Evolutionary conservation across 2,329 filamentous ascomycete species (phyloP), one percentile per base, ranked within the genome.

Genomic region (Cadophora sp.): DNA sequence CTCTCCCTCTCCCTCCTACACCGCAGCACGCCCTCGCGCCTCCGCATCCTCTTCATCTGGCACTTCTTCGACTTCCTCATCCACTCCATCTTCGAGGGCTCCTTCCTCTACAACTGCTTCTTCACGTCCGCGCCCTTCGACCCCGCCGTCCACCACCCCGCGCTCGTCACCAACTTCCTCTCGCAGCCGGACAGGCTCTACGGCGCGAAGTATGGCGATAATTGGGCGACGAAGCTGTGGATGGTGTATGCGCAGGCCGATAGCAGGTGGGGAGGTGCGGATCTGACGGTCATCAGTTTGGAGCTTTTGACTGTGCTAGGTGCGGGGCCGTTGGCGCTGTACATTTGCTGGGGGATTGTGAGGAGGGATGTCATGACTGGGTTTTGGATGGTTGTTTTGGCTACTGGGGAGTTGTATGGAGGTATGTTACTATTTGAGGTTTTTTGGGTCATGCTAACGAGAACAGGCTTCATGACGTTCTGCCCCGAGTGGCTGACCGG

Each of bases 81-180:
- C 76, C 96, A 99, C 83, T 89, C 97, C 80, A 84, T 93, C 79
- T 91, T 98, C 78, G 95, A 98, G 82, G 94, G 93, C 64, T 91
- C 89, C 76, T 98, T 93, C 80, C 88, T 97, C 27, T 97, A 94
- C 85, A 93, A 97, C 82, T 97, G 93, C 83, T 97, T 98, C 86
- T 95, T 94, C 85, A 85, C 85, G 73, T 89, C 72, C 11, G 37
- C 56, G 5, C 85, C 91, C 29, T 76, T 73, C 62, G 68, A 74
- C 58, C 26, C 76, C 24, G 69, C 81, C 26, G 81, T 87, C 26
- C 76, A 78, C 65, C 78, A 74, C 48, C 72, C 75, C 0, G 68
- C 72, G 0, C 31, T 71, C 31, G 24, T 75, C 14, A 72, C 69
- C 16, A 85, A 87, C 71, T 90, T 82, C 73, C 78, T 90, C 16